Conservation (phyloP, 2,329 filamentous ascomycete species). For the Fusarium ramigenum region DNA sequence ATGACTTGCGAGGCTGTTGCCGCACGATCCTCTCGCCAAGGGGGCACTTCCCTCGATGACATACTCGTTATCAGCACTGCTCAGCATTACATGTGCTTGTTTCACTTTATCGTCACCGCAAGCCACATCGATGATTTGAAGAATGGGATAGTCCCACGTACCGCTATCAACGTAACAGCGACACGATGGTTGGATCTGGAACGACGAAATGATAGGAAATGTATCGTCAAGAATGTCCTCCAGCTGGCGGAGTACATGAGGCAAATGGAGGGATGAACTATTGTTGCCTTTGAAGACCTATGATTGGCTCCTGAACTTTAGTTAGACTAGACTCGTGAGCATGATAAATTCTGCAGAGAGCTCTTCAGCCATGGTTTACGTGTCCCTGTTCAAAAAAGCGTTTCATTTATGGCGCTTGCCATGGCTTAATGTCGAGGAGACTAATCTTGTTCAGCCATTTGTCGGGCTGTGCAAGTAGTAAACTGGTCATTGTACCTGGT, state of each 20-base stretch:
- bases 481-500: no score
- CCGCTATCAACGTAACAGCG: fast-evolving
- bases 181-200: not conserved
- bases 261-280: no score
- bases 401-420: fast-evolving
- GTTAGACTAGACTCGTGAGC: not conserved
- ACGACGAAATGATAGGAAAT: fast-evolving
- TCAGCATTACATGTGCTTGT: not conserved
- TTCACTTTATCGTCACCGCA: not conserved
- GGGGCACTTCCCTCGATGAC: fast-evolving
- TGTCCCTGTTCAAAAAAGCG: fast-evolving
- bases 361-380: fast-evolving
- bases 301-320: not conserved
- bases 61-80: fast-evolving
- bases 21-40: not conserved
- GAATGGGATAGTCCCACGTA: not conserved
- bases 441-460: not conserved
- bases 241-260: not conserved
- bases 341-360: not conserved
- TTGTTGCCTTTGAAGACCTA: no score
- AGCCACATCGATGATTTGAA: not conserved
- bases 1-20: not conserved
- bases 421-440: not conserved
- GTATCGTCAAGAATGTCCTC: not conserved
- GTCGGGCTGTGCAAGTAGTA: not conserved